phyloP scores from a whole-genome alignment of 441 rosid genomes.

The Arabidopsis lyrata region DNA sequence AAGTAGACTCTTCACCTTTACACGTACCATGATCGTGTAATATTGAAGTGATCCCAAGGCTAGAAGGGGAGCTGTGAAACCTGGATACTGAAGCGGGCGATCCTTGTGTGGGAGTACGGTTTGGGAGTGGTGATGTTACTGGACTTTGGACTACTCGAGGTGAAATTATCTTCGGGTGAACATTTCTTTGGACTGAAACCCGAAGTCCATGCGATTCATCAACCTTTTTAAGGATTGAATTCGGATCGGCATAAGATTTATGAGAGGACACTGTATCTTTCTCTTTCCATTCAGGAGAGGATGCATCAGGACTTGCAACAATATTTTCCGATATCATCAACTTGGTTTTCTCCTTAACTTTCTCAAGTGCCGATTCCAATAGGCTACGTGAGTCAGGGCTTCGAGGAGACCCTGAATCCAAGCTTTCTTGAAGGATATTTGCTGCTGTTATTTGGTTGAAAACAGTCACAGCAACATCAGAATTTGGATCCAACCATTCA shows the following conservation, averaged over 20 bases:
- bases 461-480: constrained; percentile 62
- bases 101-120: constrained; percentile 51
- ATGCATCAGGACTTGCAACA: constrained; percentile 38
- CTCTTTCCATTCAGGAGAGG: constrained; percentile 45
- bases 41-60: constrained; percentile 74
- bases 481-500: constrained; percentile 70
- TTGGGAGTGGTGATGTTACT: constrained; percentile 52
- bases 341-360: constrained; percentile 52
- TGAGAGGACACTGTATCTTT: constrained; percentile 37
- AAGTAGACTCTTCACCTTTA: constrained; percentile 51
- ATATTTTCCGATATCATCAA: constrained; percentile 47
- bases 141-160: constrained; percentile 55
- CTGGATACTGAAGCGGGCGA: constrained; percentile 56
- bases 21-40: constrained; percentile 67
- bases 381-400: constrained; percentile 49
- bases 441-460: constrained; percentile 65
- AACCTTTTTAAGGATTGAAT: constrained; percentile 49
- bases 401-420: constrained; percentile 52
- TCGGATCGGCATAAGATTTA: constrained; percentile 48
- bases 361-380: constrained; percentile 52
- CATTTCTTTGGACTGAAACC: constrained; percentile 56
- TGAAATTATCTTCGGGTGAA: constrained; percentile 68
- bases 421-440: constrained; percentile 58
- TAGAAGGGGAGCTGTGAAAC: constrained; percentile 59
- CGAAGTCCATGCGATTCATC: constrained; percentile 57